Evolutionary conservation across 495 filamentous ascomycete species (phyloP).

Genomic region (Aspergillus saccharolyticus): DNA sequence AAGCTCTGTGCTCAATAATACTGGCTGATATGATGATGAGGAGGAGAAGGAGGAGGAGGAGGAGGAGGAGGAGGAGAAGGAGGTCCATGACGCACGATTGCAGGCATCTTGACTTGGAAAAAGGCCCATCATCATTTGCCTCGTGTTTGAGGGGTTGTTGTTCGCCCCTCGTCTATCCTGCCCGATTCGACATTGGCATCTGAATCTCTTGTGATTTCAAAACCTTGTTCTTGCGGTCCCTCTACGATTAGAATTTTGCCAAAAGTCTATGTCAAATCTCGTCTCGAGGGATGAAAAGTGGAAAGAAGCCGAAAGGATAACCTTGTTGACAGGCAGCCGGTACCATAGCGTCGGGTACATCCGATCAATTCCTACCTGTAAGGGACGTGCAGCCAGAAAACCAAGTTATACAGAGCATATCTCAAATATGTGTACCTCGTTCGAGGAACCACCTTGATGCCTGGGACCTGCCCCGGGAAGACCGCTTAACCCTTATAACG

Average conservation of each 20-base stretch:
- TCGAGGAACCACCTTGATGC: no score
- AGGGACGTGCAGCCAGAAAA: constrained; percentile 1
- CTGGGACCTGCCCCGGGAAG: no score
- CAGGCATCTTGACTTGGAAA: not conserved
- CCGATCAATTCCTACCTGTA: constrained; percentile 11
- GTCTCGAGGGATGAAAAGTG: not conserved
- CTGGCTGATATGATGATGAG: not conserved
- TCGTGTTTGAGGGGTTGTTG: not conserved
- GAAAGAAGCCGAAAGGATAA: not conserved
- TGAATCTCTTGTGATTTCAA: not conserved
- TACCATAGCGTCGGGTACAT: constrained; percentile 11
- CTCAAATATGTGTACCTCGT: no score
- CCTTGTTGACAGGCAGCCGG: not conserved
- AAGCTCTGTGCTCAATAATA: not conserved
- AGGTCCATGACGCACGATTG: not conserved
- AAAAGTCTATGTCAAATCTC: not conserved
- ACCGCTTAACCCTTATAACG: no score
- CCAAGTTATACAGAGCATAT: no score
- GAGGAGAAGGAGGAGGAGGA: not conserved
- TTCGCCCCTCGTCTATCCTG: not conserved
- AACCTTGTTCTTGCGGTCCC: no score
- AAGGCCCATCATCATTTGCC: not conserved
- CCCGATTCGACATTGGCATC: not conserved
- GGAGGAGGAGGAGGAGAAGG: not conserved
- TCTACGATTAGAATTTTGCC: not conserved